Evolutionary conservation across 2,329 filamentous ascomycete species (phyloP), one percentile per base, ranked within the genome.

Genomic region (Fusarium bulbicola): DNA sequence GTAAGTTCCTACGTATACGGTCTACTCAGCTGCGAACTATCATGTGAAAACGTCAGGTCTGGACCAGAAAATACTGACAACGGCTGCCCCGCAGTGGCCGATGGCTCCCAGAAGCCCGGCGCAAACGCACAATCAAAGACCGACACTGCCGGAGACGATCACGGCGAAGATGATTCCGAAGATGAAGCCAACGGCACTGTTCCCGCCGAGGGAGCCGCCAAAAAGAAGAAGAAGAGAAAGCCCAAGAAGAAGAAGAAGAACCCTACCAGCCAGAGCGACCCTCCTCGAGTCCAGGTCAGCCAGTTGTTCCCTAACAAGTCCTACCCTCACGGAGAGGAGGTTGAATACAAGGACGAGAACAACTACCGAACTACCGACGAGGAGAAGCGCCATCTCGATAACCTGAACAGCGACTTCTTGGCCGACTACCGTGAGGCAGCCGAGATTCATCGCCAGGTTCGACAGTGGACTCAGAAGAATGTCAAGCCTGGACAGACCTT

Each of bases 381-480:
- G 82, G 94, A 97, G 86, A 95, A 95, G 84, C 89, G 93, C 62
- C 90, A 95, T 77, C 86, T 95, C 59, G 93, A 95, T 80, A 93
- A 93, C 78, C 89, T 95, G 85, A 93, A 95, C 82, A 91, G 90
- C 76, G 92, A 95, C 72, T 95, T 94, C 84, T 83, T 97, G 59
- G 86, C 88, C 68, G 94, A 97, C 78, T 97, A 95, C 81, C 91
- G 94, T 70, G 89, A 95, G 77, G 94, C 90, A 52, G 93, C 94
- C n/a, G 94, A 97, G 83, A 90, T 94, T n/a, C 94, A 97, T 81
- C 91, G 94, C 63, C 93, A 97, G 80, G 94, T 96, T 64, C 91
- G 94, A 57, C 91, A 94, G 81, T 95, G 93, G 88, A 93, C 93
- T 7, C 91, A 94, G 82, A 91, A 92, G 80, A 91, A 87, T 79